Evolutionary conservation across 768 basidiomycete species (phyloP).

Genomic region (Kwoniella botswanensis): DNA sequence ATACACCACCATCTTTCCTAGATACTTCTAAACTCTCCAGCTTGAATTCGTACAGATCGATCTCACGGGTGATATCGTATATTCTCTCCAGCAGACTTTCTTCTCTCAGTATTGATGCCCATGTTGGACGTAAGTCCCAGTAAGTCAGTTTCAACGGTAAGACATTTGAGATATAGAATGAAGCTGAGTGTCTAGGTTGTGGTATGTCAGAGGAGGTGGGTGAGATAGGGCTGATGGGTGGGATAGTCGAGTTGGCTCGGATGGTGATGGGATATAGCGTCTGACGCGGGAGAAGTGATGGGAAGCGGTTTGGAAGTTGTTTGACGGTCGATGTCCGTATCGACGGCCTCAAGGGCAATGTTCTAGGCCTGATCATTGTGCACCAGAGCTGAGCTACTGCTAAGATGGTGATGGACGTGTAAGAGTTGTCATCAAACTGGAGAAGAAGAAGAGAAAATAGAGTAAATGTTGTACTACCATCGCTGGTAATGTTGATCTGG

Average conservation of each 20-base stretch:
- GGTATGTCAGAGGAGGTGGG: neutral
- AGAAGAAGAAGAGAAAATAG: neutral
- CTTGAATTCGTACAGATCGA: constrained; percentile 40
- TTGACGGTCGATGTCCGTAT: neutral
- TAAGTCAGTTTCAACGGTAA: constrained; percentile 47
- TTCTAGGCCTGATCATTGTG: neutral
- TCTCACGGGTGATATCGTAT: constrained; percentile 49
- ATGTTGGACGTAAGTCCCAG: constrained; percentile 49
- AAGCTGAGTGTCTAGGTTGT: constrained; percentile 22
- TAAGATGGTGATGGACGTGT: neutral
- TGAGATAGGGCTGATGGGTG: constrained; percentile 8
- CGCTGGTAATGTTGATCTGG: too few relatives aligned
- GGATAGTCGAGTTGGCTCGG: neutral
- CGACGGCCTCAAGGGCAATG: neutral
- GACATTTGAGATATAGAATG: constrained; percentile 58
- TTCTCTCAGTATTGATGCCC: constrained; percentile 40
- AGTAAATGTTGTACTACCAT: neutral
- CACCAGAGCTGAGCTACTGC: neutral
- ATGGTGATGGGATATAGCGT: neutral
- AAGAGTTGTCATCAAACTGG: too few relatives aligned
- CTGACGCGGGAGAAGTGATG: too few relatives aligned
- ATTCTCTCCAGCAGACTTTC: constrained; percentile 51
- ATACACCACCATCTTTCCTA: constrained; percentile 53
- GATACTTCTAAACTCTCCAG: constrained; percentile 55
- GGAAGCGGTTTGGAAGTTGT: neutral